Percentiles rank a stretch among this genome's conserved stretches.
phyloP scores from a whole-genome alignment of 331 rosid species.

The Malus hybrid region DNA sequence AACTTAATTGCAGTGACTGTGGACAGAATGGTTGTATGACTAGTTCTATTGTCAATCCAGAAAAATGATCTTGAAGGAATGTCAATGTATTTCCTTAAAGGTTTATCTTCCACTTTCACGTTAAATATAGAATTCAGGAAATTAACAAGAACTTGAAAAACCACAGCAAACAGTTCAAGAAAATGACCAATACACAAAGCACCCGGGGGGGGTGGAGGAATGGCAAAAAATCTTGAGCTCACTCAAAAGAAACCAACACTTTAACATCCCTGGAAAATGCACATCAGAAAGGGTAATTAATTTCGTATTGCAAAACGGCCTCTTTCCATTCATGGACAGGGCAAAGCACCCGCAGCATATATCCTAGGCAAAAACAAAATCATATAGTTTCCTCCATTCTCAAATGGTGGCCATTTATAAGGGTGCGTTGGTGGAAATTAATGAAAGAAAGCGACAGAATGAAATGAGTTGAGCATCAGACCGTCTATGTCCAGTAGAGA shows the following conservation, averaged over 20 bases:
- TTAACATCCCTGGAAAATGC: neutral
- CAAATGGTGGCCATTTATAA: neutral
- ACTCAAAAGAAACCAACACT: too few species aligned
- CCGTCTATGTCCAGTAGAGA: conserved; percentile 68
- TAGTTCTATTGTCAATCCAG: too few species aligned
- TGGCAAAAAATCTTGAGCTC: too few species aligned
- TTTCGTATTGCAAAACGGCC: neutral
- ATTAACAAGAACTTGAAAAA: neutral
- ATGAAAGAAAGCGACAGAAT: neutral
- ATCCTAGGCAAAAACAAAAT: neutral
- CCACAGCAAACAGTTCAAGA: neutral
- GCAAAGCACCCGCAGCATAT: neutral
- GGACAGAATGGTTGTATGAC: neutral
- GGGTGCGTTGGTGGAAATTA: neutral
- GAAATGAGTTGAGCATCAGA: conserved; percentile 10
- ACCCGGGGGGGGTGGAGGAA: too few species aligned
- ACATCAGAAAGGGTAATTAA: too few species aligned
- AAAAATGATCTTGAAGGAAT: too few species aligned
- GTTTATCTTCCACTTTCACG: too few species aligned
- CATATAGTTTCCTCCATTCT: neutral
- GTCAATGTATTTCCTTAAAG: too few species aligned
- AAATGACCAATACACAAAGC: neutral
- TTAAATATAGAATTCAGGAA: neutral
- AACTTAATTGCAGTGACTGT: neutral
- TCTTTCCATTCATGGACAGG: neutral